Conservation (phyloP, 257 asterid genomes). For the Solanum phureja region DNA sequence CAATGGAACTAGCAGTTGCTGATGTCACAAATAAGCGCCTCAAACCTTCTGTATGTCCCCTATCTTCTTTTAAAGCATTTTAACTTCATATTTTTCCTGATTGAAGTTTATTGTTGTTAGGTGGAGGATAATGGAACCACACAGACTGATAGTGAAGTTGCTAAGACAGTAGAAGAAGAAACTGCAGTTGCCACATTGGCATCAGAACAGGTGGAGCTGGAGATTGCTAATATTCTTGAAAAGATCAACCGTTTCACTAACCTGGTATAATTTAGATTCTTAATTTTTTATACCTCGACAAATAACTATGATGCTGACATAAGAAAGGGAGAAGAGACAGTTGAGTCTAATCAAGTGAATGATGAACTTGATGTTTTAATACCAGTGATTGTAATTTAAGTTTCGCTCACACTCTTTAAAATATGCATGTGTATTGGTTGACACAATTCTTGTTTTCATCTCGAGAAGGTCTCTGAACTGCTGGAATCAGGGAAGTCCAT, state of each 20-base stretch:
- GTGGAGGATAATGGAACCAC: slow-evolving; percentile 21
- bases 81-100: slow-evolving; percentile 2
- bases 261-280: slow-evolving; percentile 35
- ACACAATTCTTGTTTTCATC: slow-evolving; percentile 10
- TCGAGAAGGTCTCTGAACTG: slow-evolving; percentile 66
- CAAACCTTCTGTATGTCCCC: slow-evolving; percentile 47
- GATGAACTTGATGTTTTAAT: background rate
- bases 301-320: background rate
- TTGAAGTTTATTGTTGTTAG: slow-evolving; percentile 9
- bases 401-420: background rate
- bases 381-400: background rate
- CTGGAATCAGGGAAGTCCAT: slow-evolving; percentile 83
- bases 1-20: slow-evolving; percentile 39
- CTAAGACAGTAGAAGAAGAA: slow-evolving; percentile 44
- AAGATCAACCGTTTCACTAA: slow-evolving; percentile 66
- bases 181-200: slow-evolving; percentile 24
- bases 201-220: slow-evolving; percentile 61
- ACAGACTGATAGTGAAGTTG: slow-evolving; percentile 23
- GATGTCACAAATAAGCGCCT: slow-evolving; percentile 36
- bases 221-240: slow-evolving; percentile 68
- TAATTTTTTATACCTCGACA: background rate
- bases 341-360: background rate
- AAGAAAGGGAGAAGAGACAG: background rate
- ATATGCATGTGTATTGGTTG: background rate
- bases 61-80: slow-evolving; percentile 4